These are phyloP conservation scores for Venturia aucupariae DNA, from an alignment of 2,329 filamentous ascomycete species.

Conservation along the genomic window DNA sequence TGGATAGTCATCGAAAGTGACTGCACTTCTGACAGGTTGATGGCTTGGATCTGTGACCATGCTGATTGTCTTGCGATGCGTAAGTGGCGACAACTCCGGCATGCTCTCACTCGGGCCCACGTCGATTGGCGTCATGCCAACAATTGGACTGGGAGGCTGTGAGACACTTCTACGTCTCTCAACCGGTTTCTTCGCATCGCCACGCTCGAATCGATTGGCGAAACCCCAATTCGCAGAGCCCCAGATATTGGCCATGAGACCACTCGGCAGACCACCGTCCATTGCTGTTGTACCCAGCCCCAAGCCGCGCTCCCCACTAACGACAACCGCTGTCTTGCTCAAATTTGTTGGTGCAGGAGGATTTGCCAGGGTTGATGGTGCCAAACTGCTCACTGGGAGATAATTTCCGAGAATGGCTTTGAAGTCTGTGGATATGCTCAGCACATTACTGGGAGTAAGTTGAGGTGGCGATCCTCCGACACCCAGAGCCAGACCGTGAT, in stretches of 20 bases:
- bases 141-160: constrained; percentile 24
- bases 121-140: background rate
- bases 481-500: constrained; percentile 63
- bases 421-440: constrained; percentile 17
- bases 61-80: constrained; percentile 15
- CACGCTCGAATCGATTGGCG: constrained; percentile 51
- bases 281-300: constrained; percentile 42
- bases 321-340: constrained; percentile 74
- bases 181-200: constrained; percentile 32
- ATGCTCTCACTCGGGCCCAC: background rate
- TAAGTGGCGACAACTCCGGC: background rate
- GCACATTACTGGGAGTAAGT: background rate
- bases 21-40: background rate
- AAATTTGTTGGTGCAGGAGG: constrained; percentile 77
- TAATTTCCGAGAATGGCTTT: constrained; percentile 28
- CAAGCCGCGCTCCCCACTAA: constrained; percentile 67
- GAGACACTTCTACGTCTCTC: constrained; percentile 22
- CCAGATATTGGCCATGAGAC: constrained; percentile 89
- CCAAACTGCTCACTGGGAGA: constrained; percentile 55
- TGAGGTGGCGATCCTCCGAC: constrained; percentile 19
- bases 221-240: constrained; percentile 76
- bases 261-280: constrained; percentile 65
- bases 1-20: constrained; percentile 42
- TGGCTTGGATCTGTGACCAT: constrained; percentile 1
- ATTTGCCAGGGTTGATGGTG: constrained; percentile 72